Conservation (phyloP, 1,284 basidiomycete species). For the Ustilago cynodontis region DNA sequence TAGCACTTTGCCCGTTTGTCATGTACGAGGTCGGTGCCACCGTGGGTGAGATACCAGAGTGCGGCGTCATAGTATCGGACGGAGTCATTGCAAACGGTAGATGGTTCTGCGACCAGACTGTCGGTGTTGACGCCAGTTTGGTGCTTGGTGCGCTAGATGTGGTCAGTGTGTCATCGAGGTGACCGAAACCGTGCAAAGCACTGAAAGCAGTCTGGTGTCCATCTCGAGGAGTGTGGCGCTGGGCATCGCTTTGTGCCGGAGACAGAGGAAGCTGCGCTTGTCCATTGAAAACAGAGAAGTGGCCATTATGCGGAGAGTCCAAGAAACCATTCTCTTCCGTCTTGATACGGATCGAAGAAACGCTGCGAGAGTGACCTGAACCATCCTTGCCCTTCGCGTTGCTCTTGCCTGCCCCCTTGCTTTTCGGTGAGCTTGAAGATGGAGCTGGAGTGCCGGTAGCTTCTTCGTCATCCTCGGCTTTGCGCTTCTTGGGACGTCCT, state of each 20-base stretch:
- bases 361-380: neutral
- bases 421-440: neutral
- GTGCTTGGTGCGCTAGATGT: neutral
- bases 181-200: neutral
- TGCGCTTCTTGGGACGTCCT: constrained; percentile 60
- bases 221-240: constrained; percentile 9
- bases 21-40: neutral
- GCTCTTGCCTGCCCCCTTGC: constrained; percentile 4
- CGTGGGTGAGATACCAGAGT: constrained; percentile 14
- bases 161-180: constrained; percentile 7
- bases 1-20: too few species aligned
- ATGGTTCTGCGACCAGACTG: constrained; percentile 23
- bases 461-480: constrained; percentile 25
- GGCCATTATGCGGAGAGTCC: neutral
- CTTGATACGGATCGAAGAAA: constrained; percentile 14
- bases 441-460: neutral
- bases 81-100: constrained; percentile 21
- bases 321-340: constrained; percentile 6
- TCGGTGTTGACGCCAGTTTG: constrained; percentile 9
- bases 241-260: constrained; percentile 11
- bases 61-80: constrained; percentile 27
- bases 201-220: neutral
- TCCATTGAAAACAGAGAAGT: neutral
- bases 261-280: constrained; percentile 9
- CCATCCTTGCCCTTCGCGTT: constrained; percentile 14